Conservation (phyloP, 2,329 filamentous ascomycete genomes). For the Colletotrichum tropicicola region DNA sequence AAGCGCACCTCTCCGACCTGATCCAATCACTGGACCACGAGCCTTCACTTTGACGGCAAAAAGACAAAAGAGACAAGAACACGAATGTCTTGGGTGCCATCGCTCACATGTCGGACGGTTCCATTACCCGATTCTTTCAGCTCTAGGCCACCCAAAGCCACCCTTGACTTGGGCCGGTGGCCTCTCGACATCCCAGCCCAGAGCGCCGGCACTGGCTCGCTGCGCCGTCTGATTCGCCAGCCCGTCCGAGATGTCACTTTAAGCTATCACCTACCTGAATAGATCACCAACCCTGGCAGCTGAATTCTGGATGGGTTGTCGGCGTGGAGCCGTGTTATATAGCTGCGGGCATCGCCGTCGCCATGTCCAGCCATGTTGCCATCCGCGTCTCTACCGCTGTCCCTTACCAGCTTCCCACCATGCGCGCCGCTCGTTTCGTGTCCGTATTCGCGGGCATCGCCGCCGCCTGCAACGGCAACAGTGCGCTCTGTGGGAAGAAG, state of each 20-base stretch:
- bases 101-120: constrained; percentile 19
- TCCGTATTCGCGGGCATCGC: constrained; percentile 30
- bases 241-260: constrained; percentile 16
- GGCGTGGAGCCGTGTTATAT: neutral
- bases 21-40: constrained; percentile 14
- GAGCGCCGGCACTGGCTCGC: neutral
- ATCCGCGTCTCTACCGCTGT: neutral
- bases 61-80: neutral
- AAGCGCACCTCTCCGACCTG: neutral
- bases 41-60: neutral
- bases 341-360: neutral
- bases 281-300: neutral
- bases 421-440: constrained; percentile 22
- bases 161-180: neutral
- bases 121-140: constrained; percentile 2
- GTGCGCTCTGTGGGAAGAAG: constrained; percentile 61
- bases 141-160: neutral
- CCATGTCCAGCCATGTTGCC: neutral
- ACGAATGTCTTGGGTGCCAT: constrained; percentile 15
- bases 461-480: constrained; percentile 64
- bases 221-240: constrained; percentile 8
- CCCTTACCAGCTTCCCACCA: neutral
- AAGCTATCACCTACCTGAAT: neutral
- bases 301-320: neutral
- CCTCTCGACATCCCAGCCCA: neutral